These are phyloP conservation scores for Tricholomella constricta DNA, from an alignment of 768 basidiomycete genomes.

Conservation along the genomic window DNA sequence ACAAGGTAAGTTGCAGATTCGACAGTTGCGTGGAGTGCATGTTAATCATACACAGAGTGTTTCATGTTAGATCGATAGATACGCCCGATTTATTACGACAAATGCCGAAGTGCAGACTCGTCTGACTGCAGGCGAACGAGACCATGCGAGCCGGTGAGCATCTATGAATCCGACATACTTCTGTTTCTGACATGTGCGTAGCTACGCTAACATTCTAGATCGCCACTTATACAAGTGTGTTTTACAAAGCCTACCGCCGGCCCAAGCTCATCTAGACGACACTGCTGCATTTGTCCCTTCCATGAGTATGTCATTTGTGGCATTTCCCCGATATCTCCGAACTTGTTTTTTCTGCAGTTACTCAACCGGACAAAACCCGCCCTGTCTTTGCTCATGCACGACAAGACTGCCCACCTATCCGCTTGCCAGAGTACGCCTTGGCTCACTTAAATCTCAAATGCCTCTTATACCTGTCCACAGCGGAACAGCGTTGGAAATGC, in stretches of 20 bases:
- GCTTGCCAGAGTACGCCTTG: conserved; percentile 64
- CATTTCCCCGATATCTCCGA: neutral
- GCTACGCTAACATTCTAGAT: conserved; percentile 77
- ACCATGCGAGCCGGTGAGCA: conserved; percentile 72
- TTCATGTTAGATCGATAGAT: conserved; percentile 76
- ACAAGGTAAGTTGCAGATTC: conserved; percentile 60
- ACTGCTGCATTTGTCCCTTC: conserved; percentile 65
- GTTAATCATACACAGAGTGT: conserved; percentile 25
- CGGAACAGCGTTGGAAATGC: conserved; percentile 71
- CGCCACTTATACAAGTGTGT: conserved; percentile 80
- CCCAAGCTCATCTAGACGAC: conserved; percentile 79
- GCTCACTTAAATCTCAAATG: neutral
- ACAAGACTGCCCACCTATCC: conserved; percentile 64
- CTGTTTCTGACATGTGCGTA: conserved; percentile 27
- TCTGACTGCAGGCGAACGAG: conserved; percentile 80
- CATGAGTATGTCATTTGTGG: conserved; percentile 57
- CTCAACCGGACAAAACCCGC: conserved; percentile 70
- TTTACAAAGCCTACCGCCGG: conserved; percentile 77
- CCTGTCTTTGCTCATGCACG: conserved; percentile 85
- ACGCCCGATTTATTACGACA: conserved; percentile 74
- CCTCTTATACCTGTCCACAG: conserved; percentile 30
- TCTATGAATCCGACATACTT: neutral
- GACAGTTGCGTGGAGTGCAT: conserved; percentile 4
- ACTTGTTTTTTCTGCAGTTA: conserved; percentile 51
- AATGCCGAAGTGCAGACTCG: conserved; percentile 74